phyloP scores from a whole-genome alignment of 805 yeast species.

The Scheffersomyces coipomensis region DNA sequence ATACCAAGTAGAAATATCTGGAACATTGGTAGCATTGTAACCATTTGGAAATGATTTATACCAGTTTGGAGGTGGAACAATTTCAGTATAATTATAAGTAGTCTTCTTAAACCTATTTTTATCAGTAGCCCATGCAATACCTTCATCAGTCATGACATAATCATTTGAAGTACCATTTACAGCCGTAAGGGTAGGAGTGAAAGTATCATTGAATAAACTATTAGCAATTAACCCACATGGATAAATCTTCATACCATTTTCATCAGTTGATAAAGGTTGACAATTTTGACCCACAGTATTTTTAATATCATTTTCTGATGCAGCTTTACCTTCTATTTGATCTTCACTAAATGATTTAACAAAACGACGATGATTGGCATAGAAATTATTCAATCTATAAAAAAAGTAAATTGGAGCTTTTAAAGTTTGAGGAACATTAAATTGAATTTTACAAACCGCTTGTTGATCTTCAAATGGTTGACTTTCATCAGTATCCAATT shows the following conservation, averaged over 20 bases:
- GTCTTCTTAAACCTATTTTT: conserved; percentile 41
- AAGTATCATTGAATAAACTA: conserved; percentile 76
- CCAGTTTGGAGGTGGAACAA: conserved; percentile 49
- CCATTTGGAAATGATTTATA: conserved; percentile 41
- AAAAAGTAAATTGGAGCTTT: conserved; percentile 41
- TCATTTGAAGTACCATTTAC: conserved; percentile 35
- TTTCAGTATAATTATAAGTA: conserved; percentile 31
- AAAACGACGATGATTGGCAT: conserved; percentile 44
- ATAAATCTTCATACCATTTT: conserved; percentile 53
- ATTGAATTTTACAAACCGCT: conserved; percentile 45
- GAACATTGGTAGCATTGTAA: conserved; percentile 41
- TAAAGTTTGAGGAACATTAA: conserved; percentile 30
- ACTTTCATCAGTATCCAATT: conserved; percentile 34
- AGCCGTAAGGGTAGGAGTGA: conserved; percentile 24
- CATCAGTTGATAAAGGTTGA: conserved; percentile 35
- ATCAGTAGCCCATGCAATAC: conserved; percentile 42
- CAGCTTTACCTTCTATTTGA: conserved; percentile 40
- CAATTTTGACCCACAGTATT: conserved; percentile 46
- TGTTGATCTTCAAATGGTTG: conserved; percentile 49
- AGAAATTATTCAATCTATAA: conserved; percentile 39
- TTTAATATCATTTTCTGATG: conserved; percentile 30
- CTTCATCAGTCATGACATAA: conserved; percentile 34
- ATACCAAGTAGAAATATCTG: conserved; percentile 42
- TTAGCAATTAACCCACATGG: conserved; percentile 88
- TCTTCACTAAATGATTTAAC: conserved; percentile 44